phyloP scores from a whole-genome alignment of 257 asterid species.

The Fraxinus pennsylvanica region DNA sequence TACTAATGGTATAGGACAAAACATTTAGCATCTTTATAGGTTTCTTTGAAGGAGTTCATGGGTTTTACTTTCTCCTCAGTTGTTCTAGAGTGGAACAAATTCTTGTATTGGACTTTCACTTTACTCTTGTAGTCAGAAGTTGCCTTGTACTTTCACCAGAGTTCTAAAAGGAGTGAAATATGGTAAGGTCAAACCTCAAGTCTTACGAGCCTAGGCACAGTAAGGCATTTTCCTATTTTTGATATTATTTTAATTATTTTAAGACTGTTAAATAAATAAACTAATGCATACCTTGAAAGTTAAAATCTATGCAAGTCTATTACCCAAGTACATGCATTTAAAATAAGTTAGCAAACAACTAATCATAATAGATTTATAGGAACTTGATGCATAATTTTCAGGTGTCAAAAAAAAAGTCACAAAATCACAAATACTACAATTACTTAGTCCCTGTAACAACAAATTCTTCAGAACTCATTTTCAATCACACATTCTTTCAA shows the following conservation, averaged over 20 bases:
- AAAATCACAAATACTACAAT: too few species aligned
- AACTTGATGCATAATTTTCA: not conserved
- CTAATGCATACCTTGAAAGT: not conserved
- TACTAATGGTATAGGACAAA: not conserved
- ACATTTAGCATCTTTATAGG: not conserved
- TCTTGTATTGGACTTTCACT: not conserved
- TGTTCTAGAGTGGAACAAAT: not conserved
- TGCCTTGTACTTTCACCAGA: not conserved
- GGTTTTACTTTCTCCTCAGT: not conserved
- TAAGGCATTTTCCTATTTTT: not conserved
- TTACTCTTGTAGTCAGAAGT: not conserved
- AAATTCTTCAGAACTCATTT: too few species aligned
- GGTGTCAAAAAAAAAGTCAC: not conserved
- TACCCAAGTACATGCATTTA: not conserved
- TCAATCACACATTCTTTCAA: too few species aligned
- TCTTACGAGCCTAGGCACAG: not conserved
- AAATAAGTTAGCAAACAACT: not conserved
- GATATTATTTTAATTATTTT: too few species aligned
- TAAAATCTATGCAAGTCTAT: not conserved
- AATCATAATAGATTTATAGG: not conserved
- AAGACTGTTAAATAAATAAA: not conserved
- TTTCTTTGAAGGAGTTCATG: not conserved
- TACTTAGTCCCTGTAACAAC: too few species aligned
- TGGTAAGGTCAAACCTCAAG: not conserved
- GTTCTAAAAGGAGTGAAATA: not conserved